phyloP scores from a whole-genome alignment of 2,329 filamentous ascomycete genomes.

The Calonectria multiphialidica region DNA sequence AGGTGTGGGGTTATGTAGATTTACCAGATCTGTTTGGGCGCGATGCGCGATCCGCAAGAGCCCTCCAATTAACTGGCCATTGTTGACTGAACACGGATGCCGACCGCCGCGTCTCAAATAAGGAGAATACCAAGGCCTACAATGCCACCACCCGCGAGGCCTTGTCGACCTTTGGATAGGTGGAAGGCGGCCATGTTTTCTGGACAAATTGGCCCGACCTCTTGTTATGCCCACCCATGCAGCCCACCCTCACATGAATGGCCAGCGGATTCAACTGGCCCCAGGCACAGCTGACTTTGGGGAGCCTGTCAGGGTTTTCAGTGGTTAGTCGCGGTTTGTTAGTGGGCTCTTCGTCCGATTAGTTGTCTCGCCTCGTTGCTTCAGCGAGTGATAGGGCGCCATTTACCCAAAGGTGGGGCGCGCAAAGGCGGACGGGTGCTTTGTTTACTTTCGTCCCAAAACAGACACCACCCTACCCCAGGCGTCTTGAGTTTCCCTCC shows the following conservation, averaged over 20 bases:
- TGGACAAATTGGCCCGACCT: neutral
- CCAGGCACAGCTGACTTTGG: neutral
- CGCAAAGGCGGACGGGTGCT: slow-evolving; percentile 24
- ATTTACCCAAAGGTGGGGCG: slow-evolving; percentile 7
- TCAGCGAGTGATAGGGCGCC: slow-evolving; percentile 10
- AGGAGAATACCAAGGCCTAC: neutral
- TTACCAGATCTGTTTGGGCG: neutral
- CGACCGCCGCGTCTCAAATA: neutral
- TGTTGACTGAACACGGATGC: neutral
- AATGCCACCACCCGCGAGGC: neutral
- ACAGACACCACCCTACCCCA: slow-evolving; percentile 38
- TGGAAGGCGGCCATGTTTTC: neutral
- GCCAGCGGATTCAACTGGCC: slow-evolving; percentile 7
- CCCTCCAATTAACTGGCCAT: neutral
- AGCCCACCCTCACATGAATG: slow-evolving; percentile 7
- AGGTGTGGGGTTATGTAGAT: neutral
- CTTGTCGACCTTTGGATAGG: neutral
- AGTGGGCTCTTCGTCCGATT: slow-evolving; percentile 3
- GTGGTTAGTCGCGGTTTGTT: slow-evolving; percentile 11
- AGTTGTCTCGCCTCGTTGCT: neutral
- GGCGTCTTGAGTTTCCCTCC: slow-evolving; percentile 26
- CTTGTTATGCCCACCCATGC: slow-evolving; percentile 6
- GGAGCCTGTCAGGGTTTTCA: slow-evolving; percentile 3
- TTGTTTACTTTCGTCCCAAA: slow-evolving; percentile 53
- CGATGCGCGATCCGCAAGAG: neutral